A percentile compares a stretch with the other conserved stretches of the same genome.
phyloP scores from a whole-genome alignment of 768 basidiomycete genomes.

The Cubamyces lactineus region DNA sequence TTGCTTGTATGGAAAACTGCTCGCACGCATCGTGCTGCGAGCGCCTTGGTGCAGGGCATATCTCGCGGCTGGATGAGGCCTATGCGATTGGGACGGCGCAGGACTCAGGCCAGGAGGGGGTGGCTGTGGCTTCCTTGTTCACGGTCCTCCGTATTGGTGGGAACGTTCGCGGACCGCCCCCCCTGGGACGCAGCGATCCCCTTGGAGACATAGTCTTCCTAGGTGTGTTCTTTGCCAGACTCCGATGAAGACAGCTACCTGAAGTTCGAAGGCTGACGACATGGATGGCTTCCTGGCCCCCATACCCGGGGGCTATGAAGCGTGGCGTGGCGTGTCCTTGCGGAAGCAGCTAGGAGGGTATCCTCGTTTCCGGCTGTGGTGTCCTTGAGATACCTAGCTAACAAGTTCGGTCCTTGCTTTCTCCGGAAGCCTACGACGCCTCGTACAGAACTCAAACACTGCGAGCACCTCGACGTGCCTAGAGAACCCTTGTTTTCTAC shows the following conservation, averaged over 20 bases:
- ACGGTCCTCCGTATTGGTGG: conserved; percentile 8
- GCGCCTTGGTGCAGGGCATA: too few relatives aligned
- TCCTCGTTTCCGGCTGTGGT: not conserved
- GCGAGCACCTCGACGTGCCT: not conserved
- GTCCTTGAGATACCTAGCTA: not conserved
- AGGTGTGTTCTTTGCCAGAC: not conserved
- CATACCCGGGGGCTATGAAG: too few relatives aligned
- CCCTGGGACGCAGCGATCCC: conserved; percentile 8
- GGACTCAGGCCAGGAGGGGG: conserved; percentile 11
- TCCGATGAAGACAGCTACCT: not conserved
- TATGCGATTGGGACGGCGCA: not conserved
- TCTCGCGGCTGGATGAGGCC: conserved; percentile 1
- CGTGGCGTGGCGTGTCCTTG: too few relatives aligned
- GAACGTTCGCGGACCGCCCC: not conserved
- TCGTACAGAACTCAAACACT: conserved; percentile 1
- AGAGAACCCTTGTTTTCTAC: too few relatives aligned
- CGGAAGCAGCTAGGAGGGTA: too few relatives aligned
- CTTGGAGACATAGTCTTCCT: conserved; percentile 8
- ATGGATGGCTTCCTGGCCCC: conserved; percentile 1
- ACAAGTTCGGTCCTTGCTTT: not conserved
- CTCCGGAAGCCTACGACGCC: not conserved
- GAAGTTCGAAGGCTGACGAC: not conserved
- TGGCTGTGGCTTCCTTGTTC: conserved; percentile 19
- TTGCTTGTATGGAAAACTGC: not conserved
- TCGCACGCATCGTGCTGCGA: conserved; percentile 1